Conservation (phyloP, 805 yeast species). For the Spathaspora boniae region DNA sequence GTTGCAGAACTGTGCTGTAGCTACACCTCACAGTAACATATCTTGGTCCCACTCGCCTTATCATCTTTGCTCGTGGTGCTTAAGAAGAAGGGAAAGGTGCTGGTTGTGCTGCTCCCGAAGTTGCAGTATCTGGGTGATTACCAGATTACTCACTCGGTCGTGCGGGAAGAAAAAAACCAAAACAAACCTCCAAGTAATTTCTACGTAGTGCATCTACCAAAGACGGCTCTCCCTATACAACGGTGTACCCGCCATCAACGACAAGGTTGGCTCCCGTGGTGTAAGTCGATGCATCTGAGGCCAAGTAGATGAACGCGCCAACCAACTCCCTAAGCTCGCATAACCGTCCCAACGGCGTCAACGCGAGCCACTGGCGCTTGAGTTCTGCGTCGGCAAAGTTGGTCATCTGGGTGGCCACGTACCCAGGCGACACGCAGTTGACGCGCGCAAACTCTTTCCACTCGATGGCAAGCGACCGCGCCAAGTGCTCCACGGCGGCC, state of each 20-base stretch:
- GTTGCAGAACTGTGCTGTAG: slow-evolving; percentile 5
- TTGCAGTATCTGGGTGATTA: no score
- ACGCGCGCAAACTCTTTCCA: slow-evolving; percentile 41
- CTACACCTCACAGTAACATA: not conserved
- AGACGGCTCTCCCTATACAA: not conserved
- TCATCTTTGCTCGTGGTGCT: no score
- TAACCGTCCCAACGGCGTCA: slow-evolving; percentile 45
- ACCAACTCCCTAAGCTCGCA: slow-evolving; percentile 41
- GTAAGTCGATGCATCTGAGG: slow-evolving; percentile 44
- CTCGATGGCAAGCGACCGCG: slow-evolving; percentile 37
- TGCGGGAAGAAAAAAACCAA: no score
- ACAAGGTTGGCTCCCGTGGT: slow-evolving; percentile 44
- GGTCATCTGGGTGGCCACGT: slow-evolving; percentile 35
- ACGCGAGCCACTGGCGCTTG: slow-evolving; percentile 35
- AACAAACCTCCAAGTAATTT: no score
- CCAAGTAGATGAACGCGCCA: slow-evolving; percentile 44
- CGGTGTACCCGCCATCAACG: slow-evolving; percentile 47
- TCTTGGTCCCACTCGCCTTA: no score
- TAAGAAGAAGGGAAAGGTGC: no score
- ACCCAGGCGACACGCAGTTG: slow-evolving; percentile 36
- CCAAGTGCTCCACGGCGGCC: slow-evolving; percentile 37
- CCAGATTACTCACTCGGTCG: no score
- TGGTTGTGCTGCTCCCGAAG: no score
- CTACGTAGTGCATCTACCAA: no score
- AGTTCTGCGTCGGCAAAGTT: slow-evolving; percentile 31